phyloP scores from a whole-genome alignment of 164 flowering plant species.

The Tinospora cordifolia region DNA sequence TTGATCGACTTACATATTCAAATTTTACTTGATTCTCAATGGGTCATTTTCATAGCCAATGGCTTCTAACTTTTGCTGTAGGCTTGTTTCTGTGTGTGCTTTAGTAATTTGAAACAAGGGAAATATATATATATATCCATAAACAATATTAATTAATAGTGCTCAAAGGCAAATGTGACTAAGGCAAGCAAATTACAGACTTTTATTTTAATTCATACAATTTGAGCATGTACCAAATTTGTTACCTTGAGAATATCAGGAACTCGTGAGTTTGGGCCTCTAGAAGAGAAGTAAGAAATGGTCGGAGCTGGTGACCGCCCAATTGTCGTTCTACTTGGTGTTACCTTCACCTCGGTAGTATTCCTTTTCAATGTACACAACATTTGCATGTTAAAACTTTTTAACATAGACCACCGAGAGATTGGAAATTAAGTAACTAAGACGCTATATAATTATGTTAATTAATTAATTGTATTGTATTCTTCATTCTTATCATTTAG shows the following conservation, averaged over 20 bases:
- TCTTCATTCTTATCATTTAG: not conserved
- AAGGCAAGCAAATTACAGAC: too few relatives aligned
- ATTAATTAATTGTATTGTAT: too few relatives aligned
- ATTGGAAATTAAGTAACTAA: not conserved
- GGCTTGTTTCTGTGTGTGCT: too few relatives aligned
- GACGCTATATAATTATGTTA: not conserved
- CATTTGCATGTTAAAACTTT: not conserved
- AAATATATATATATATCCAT: too few relatives aligned
- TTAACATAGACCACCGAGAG: too few relatives aligned
- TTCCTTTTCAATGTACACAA: constrained; percentile 12
- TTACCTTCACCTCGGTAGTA: constrained; percentile 29
- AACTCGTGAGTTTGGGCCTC: constrained; percentile 62
- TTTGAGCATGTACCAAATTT: not conserved
- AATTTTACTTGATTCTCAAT: too few relatives aligned
- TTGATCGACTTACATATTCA: too few relatives aligned
- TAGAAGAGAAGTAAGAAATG: constrained; percentile 57
- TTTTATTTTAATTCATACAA: not conserved
- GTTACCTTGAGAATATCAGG: constrained; percentile 70
- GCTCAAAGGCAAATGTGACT: too few relatives aligned
- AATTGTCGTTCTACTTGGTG: constrained; percentile 33
- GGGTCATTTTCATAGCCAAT: too few relatives aligned
- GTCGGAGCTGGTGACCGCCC: constrained; percentile 47
- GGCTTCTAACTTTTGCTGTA: too few relatives aligned
- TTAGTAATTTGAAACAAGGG: too few relatives aligned
- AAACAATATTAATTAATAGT: too few relatives aligned